Evolutionary conservation across 108 stramenopile species (phyloP).

Genomic region (Cyclotella kingstonii): DNA sequence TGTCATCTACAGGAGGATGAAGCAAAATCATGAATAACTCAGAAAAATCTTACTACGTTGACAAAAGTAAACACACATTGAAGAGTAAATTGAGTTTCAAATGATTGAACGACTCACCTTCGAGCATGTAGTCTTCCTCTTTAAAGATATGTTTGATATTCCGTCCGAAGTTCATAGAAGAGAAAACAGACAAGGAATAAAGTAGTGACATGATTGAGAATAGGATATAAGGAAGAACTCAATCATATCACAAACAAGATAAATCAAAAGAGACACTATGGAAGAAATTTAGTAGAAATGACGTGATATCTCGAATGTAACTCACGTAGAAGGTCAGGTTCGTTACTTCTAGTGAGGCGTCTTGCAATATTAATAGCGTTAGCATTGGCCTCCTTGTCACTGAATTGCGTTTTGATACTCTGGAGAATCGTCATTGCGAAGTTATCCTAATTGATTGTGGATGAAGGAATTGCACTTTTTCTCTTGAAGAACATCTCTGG

Average conservation of each 20-base stretch:
- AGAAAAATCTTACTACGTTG: too few species aligned
- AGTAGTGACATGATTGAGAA: background rate
- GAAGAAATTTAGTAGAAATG: too few species aligned
- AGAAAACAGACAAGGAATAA: background rate
- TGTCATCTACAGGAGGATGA: background rate
- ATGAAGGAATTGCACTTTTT: too few species aligned
- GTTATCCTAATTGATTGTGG: too few species aligned
- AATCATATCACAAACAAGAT: too few species aligned
- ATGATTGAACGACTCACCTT: background rate
- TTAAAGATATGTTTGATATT: too few species aligned
- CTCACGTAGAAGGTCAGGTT: slow-evolving; percentile 14
- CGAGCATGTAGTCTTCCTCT: slow-evolving; percentile 3
- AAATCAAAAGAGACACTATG: background rate
- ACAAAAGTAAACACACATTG: too few species aligned
- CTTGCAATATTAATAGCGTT: slow-evolving; percentile 7
- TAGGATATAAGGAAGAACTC: too few species aligned
- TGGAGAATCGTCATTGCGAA: background rate
- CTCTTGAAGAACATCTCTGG: too few species aligned
- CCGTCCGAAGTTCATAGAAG: too few species aligned
- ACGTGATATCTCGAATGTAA: background rate
- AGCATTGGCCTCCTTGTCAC: slow-evolving; percentile 4
- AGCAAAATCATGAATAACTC: background rate
- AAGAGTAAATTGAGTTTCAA: background rate
- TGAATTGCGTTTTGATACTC: slow-evolving; percentile 6
- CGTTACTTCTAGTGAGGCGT: slow-evolving; percentile 5